Percentiles rank a stretch among this genome's conserved stretches.
phyloP scores from a whole-genome alignment of 2,329 filamentous ascomycete genomes.

The Venturia effusa region DNA sequence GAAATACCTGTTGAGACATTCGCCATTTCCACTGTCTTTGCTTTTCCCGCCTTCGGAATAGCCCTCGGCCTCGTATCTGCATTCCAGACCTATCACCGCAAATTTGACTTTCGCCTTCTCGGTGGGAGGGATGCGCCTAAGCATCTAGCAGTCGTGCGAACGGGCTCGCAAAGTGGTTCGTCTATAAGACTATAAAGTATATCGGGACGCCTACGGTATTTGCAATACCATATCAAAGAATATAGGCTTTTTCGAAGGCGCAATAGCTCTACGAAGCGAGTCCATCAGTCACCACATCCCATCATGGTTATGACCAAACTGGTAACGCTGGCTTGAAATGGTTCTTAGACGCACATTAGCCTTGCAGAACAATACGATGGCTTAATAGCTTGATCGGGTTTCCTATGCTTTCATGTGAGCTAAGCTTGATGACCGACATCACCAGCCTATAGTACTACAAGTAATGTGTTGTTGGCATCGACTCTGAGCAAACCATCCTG shows the following conservation, averaged over 20 bases:
- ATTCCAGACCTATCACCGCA: background rate
- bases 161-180: background rate
- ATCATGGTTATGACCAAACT: background rate
- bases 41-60: background rate
- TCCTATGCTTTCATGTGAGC: background rate
- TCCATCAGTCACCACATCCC: too few species aligned
- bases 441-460: background rate
- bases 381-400: background rate
- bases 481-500: background rate
- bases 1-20: background rate
- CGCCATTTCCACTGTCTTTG: background rate
- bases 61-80: background rate
- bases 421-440: background rate
- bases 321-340: background rate
- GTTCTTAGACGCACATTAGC: background rate
- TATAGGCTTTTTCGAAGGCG: background rate
- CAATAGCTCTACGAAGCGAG: background rate
- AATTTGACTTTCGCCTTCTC: background rate
- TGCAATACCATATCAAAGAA: background rate
- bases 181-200: background rate
- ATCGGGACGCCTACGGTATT: background rate
- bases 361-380: background rate
- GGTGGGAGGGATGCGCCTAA: background rate
- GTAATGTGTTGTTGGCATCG: background rate
- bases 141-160: background rate